These are phyloP conservation scores for Mallotus nudiflorus DNA, from an alignment of 345 rosid species.

Conservation along the genomic window DNA sequence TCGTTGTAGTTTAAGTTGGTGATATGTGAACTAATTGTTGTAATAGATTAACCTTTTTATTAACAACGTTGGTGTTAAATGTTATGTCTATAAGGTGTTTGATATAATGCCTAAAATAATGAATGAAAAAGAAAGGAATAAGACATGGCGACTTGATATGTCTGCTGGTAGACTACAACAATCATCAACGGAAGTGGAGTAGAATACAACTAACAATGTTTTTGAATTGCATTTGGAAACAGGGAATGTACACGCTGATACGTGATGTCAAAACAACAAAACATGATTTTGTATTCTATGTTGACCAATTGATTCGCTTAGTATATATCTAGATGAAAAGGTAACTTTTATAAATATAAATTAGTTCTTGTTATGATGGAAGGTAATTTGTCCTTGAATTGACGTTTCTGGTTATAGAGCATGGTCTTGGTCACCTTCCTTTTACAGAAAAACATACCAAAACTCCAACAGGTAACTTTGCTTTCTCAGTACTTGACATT, in stretches of 20 bases:
- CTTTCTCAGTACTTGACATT: not conserved
- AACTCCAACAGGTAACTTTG: conserved; percentile 76
- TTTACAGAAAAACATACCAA: conserved; percentile 79
- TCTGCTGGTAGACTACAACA: no score
- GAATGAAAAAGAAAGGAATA: no score
- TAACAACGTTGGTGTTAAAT: no score
- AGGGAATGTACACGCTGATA: conserved; percentile 91
- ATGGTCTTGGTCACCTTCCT: conserved; percentile 98
- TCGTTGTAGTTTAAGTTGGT: no score
- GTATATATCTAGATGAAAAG: conserved; percentile 30
- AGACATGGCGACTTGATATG: no score
- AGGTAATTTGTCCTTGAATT: conserved; percentile 8
- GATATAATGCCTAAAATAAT: no score
- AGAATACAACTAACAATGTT: not conserved
- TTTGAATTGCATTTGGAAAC: conserved; percentile 39
- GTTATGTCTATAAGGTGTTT: no score
- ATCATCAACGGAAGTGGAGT: no score
- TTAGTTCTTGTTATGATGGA: not conserved
- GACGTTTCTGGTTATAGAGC: conserved; percentile 82
- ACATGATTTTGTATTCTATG: conserved; percentile 85
- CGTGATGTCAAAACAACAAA: conserved; percentile 70
- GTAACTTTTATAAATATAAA: not conserved
- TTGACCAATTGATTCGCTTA: conserved; percentile 88
- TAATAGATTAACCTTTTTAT: no score
- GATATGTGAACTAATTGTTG: no score